Percentiles rank a stretch among this genome's conserved stretches.
phyloP scores from a whole-genome alignment of 1,139 yeast species.

The Saccharomyces hybrid region DNA sequence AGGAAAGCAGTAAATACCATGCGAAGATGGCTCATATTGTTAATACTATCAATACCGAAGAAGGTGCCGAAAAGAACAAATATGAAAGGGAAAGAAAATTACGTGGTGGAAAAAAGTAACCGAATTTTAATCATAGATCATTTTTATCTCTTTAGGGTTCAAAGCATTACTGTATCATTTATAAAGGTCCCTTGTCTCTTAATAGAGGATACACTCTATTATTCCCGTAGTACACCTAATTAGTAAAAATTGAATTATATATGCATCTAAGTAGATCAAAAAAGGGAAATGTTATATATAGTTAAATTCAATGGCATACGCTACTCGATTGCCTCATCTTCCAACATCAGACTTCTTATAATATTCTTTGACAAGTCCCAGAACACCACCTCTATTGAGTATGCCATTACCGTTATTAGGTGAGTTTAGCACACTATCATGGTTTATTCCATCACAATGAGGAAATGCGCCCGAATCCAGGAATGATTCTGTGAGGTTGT shows the following conservation, averaged over 20 bases:
- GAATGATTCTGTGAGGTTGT: background rate
- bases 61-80: constrained; percentile 89
- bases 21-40: constrained; percentile 81
- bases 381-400: constrained; percentile 42
- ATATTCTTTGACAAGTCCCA: constrained; percentile 78
- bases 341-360: constrained; percentile 51
- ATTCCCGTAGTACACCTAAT: background rate
- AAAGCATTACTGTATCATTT: background rate
- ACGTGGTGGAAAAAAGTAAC: constrained; percentile 43
- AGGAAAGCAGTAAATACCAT: constrained; percentile 72
- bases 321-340: constrained; percentile 11
- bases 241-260: background rate
- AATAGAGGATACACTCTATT: background rate
- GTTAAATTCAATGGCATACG: background rate
- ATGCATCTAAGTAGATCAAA: background rate
- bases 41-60: constrained; percentile 81
- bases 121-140: background rate
- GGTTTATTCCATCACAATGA: background rate
- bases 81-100: constrained; percentile 79
- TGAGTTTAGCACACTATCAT: background rate
- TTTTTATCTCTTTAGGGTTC: background rate
- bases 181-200: background rate
- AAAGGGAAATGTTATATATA: background rate
- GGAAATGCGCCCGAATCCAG: background rate
- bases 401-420: background rate